Evolutionary conservation across 805 yeast genomes (phyloP), one percentile per base, ranked within the genome.

Genomic region (Suhomyces canberraensis): DNA sequence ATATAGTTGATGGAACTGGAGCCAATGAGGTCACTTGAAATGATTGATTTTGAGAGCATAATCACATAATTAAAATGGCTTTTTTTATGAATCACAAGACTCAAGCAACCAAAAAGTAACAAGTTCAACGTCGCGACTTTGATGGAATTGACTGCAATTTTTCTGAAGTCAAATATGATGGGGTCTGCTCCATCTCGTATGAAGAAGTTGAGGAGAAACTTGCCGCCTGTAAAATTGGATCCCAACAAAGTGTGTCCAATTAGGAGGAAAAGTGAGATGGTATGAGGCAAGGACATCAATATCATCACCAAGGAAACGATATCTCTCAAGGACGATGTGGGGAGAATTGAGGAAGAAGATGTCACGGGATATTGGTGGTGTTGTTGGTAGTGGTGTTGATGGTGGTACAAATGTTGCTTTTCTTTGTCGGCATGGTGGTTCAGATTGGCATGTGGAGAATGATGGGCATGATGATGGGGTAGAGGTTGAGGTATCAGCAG

Each of bases 1-100:
- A 40, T 36, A 18, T 40, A 36, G 32, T 40, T 36, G 32, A 40
- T 40, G 28, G 43, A 36, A 25, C 37, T 26, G 2, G 43, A 31
- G 21, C 49, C 49, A 9, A 45, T 35, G 24, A 45, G 29, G 32
- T 45, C 49, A 31, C 42, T 36, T 9, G 49, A 40, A 5, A 45
- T 38, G 30, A 45, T 36, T 13, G 49, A 36, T 28, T 45, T 45
- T 24, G 44, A 43, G 19, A 45, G 36, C 16, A 42, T 39, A 14
- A 45, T 40, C 20, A 45, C 25, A 34, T 45, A 42, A 33, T 42
- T 45, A 38, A 45, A 40, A 29, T 45, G 39, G 24, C 36, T 25
- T 14, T 39, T 40, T 17, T 40, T 39, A 4, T 34, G 44, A 20
- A 41, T 29, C 9, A 37, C 21, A 9, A 29, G 8, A 21, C 32